Conservation (phyloP, 495 filamentous ascomycete species). For the Aspergillus sclerotiicarbonarius region DNA sequence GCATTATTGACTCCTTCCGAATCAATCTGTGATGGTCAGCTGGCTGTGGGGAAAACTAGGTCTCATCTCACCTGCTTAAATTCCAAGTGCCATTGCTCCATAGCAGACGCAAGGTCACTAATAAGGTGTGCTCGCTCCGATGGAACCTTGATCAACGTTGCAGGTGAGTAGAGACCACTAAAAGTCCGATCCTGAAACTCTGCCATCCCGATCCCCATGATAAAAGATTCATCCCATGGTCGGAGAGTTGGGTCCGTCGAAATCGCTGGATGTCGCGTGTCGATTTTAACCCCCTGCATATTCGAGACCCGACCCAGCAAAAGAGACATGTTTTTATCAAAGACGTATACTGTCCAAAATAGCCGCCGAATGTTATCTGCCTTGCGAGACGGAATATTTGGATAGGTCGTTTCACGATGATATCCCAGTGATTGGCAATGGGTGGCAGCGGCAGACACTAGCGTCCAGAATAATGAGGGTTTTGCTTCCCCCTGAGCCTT, state of each 20-base stretch:
- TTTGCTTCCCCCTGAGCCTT: slow-evolving; percentile 22
- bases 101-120: slow-evolving; percentile 4
- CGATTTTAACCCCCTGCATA: slow-evolving; percentile 22
- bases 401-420: slow-evolving; percentile 19
- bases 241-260: slow-evolving; percentile 16
- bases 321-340: slow-evolving; percentile 24
- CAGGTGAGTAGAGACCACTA: slow-evolving; percentile 14
- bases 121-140: slow-evolving; percentile 8
- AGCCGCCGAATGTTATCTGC: slow-evolving; percentile 17
- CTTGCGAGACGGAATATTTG: slow-evolving; percentile 2
- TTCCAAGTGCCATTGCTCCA: slow-evolving; percentile 4
- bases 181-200: slow-evolving; percentile 16
- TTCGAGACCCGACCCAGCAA: slow-evolving; percentile 20
- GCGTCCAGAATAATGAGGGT: slow-evolving; percentile 7
- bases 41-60: neutral
- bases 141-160: neutral
- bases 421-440: slow-evolving; percentile 20
- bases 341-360: slow-evolving; percentile 21
- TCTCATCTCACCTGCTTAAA: slow-evolving; percentile 3
- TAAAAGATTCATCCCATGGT: slow-evolving; percentile 23
- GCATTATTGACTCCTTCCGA: slow-evolving; percentile 3
- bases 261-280: slow-evolving; percentile 9
- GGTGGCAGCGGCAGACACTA: slow-evolving; percentile 13
- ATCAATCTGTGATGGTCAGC: slow-evolving; percentile 29
- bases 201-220: slow-evolving; percentile 15